phyloP scores from a whole-genome alignment of 768 basidiomycete genomes.

The Inosperma sp. region DNA sequence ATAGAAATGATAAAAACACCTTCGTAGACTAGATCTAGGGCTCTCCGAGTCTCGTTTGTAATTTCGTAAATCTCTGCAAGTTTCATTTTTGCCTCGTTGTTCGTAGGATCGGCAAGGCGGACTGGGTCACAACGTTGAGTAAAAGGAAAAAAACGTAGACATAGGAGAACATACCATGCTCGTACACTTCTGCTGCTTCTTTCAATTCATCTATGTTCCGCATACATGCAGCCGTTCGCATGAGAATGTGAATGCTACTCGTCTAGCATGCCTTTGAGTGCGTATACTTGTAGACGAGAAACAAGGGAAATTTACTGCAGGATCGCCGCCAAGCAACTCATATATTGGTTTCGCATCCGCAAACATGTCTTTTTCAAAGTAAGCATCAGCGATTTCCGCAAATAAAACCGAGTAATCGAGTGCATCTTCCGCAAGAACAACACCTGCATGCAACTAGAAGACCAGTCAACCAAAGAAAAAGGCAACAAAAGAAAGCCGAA shows the following conservation, averaged over 20 bases:
- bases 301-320: too few relatives aligned
- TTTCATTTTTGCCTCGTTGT: constrained; percentile 83
- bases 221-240: constrained; percentile 79
- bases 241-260: too few relatives aligned
- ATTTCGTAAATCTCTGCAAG: constrained; percentile 90
- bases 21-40: constrained; percentile 79
- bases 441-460: constrained; percentile 66
- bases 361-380: constrained; percentile 71
- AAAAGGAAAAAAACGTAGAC: neutral
- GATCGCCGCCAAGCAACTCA: too few relatives aligned
- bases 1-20: constrained; percentile 46
- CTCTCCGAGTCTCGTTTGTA: constrained; percentile 71
- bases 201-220: constrained; percentile 69
- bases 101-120: constrained; percentile 62
- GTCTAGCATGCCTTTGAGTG: too few relatives aligned
- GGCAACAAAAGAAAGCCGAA: constrained; percentile 23
- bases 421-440: constrained; percentile 68
- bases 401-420: constrained; percentile 76
- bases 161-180: constrained; percentile 51
- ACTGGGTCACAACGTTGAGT: too few relatives aligned
- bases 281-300: too few relatives aligned
- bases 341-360: constrained; percentile 78
- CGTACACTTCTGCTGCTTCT: constrained; percentile 79
- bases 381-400: constrained; percentile 80
- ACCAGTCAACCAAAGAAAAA: neutral